These are phyloP conservation scores for Cylindrodendrum hubeiense DNA, from an alignment of 2,329 filamentous ascomycete genomes.

Conservation along the genomic window DNA sequence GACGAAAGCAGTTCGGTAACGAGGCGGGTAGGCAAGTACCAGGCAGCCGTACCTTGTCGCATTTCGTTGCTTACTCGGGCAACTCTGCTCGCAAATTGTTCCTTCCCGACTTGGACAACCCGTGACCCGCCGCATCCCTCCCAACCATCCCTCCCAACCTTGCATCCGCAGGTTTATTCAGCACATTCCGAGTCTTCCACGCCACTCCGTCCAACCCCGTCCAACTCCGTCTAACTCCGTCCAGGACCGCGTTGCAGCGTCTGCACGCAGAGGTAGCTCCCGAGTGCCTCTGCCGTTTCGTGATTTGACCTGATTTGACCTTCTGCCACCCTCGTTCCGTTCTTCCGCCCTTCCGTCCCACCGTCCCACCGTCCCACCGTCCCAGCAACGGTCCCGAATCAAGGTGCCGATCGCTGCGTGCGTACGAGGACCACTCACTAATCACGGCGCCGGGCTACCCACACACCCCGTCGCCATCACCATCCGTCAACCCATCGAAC, in stretches of 20 bases:
- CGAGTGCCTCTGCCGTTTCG: not conserved
- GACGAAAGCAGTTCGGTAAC: no score
- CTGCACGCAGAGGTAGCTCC: no score
- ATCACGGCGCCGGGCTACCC: slow-evolving; percentile 10
- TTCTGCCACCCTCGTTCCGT: slow-evolving; percentile 19
- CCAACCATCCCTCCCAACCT: not conserved
- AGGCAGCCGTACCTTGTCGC: no score
- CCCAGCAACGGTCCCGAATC: slow-evolving; percentile 36
- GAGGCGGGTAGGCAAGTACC: no score
- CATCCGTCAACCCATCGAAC: slow-evolving; percentile 37
- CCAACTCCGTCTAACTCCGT: no score
- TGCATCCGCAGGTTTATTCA: not conserved
- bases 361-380: slow-evolving; percentile 6
- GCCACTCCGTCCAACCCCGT: not conserved
- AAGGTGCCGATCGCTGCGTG: not conserved
- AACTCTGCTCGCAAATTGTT: not conserved
- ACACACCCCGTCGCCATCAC: slow-evolving; percentile 37
- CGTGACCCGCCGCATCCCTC: no score
- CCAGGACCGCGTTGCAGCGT: no score
- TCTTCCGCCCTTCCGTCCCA: slow-evolving; percentile 18
- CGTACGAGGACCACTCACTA: not conserved
- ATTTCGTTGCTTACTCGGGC: not conserved
- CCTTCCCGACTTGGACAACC: not conserved
- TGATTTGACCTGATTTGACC: not conserved
- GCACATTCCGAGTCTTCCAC: not conserved